These are phyloP conservation scores for Wickerhamiella occidentalis DNA, from an alignment of 805 yeast species.

Conservation along the genomic window DNA sequence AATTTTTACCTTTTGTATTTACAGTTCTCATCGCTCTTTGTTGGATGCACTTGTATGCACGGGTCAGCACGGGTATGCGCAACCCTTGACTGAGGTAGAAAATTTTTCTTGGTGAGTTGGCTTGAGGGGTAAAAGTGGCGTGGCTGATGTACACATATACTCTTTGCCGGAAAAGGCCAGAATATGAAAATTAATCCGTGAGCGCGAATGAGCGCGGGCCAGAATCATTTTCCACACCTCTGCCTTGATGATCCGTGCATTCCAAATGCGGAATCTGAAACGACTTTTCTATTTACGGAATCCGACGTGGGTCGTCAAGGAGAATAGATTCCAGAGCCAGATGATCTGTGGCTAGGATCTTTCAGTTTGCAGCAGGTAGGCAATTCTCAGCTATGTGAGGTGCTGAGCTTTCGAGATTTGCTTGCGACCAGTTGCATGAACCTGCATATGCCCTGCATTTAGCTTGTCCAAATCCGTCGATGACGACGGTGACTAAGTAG, in stretches of 20 bases:
- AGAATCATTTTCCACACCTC: too few relatives aligned
- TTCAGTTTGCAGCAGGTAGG: too few relatives aligned
- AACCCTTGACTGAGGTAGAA: neutral
- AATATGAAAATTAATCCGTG: too few relatives aligned
- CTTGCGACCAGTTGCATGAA: neutral
- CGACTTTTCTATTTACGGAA: neutral
- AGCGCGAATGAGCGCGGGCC: too few relatives aligned
- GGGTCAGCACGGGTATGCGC: neutral
- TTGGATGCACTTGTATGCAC: neutral
- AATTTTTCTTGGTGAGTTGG: neutral
- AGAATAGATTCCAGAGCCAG: too few relatives aligned
- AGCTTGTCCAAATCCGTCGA: slow-evolving; percentile 1
- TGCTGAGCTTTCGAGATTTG: neutral
- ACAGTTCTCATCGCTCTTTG: neutral
- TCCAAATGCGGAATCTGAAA: too few relatives aligned
- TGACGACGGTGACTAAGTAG: neutral
- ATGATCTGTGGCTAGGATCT: too few relatives aligned
- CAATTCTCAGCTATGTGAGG: neutral
- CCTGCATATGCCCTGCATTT: neutral
- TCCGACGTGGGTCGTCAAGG: neutral
- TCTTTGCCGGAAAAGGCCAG: too few relatives aligned
- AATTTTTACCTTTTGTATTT: too few relatives aligned
- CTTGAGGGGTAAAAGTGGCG: too few relatives aligned
- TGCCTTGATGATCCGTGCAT: too few relatives aligned
- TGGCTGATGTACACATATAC: too few relatives aligned